phyloP scores from a whole-genome alignment of 2,329 filamentous ascomycete genomes.

The Fusarium sublunatum region DNA sequence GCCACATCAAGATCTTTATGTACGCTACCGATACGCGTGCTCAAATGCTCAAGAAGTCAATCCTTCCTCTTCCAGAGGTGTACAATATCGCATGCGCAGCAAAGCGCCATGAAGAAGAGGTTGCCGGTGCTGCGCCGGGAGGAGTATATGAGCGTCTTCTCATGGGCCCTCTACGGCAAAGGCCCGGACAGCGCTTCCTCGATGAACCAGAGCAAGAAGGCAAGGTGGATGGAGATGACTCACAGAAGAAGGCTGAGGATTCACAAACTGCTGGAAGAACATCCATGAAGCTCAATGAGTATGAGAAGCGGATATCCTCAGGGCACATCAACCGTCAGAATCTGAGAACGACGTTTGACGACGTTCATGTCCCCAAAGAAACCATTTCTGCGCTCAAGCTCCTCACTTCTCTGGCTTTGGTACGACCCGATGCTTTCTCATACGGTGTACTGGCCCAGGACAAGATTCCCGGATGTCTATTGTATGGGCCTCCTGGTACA shows the following conservation, averaged over 20 bases:
- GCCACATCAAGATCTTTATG: slow-evolving; percentile 44
- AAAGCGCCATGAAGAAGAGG: slow-evolving; percentile 42
- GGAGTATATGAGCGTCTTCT: slow-evolving; percentile 49
- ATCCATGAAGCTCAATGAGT: slow-evolving; percentile 69
- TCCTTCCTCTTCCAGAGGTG: slow-evolving; percentile 55
- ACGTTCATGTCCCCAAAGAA: slow-evolving; percentile 84
- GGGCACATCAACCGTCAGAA: slow-evolving; percentile 85
- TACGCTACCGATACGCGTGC: slow-evolving; percentile 43
- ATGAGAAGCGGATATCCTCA: slow-evolving; percentile 84
- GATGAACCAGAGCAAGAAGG: slow-evolving; percentile 46
- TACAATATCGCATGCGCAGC: slow-evolving; percentile 54
- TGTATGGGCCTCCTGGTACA: slow-evolving; percentile 89
- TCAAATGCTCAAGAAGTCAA: slow-evolving; percentile 50
- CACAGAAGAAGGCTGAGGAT: slow-evolving; percentile 48
- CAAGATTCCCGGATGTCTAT: slow-evolving; percentile 86
- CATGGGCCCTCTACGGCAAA: slow-evolving; percentile 50
- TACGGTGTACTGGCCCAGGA: slow-evolving; percentile 94
- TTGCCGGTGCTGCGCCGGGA: slow-evolving; percentile 35
- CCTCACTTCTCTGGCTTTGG: slow-evolving; percentile 85
- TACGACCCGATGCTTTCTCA: slow-evolving; percentile 92
- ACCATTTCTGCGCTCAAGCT: slow-evolving; percentile 90
- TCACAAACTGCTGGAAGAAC: slow-evolving; percentile 42
- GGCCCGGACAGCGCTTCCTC: slow-evolving; percentile 47
- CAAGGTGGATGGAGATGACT: slow-evolving; percentile 40
- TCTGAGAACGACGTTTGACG: slow-evolving; percentile 86